These are phyloP conservation scores for Plantago coronopus DNA, from an alignment of 305 asterid genomes.

Conservation along the genomic window DNA sequence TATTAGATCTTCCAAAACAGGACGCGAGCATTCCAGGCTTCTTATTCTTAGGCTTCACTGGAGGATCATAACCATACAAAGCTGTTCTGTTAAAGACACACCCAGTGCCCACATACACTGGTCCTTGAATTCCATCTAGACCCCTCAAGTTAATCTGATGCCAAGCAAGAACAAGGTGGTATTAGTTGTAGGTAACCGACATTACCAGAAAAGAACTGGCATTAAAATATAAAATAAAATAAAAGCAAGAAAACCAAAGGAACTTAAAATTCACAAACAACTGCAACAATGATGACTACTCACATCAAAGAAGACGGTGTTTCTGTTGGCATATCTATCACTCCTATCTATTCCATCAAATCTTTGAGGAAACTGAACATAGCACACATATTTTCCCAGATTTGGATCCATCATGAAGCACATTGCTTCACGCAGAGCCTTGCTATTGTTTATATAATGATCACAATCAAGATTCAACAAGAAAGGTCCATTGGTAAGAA, in stretches of 20 bases:
- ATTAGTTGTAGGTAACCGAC: slow-evolving; percentile 8
- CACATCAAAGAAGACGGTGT: slow-evolving; percentile 96
- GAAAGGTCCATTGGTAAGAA: slow-evolving; percentile 97
- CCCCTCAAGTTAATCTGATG: slow-evolving; percentile 94
- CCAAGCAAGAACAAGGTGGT: slow-evolving; percentile 13
- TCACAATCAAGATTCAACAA: slow-evolving; percentile 96
- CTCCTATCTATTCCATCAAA: slow-evolving; percentile 90
- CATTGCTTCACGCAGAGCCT: slow-evolving; percentile 96
- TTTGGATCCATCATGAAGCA: slow-evolving; percentile 96
- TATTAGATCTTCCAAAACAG: slow-evolving; percentile 71
- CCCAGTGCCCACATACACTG: slow-evolving; percentile 97
- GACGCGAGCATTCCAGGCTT: slow-evolving; percentile 59
- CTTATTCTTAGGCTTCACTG: slow-evolving; percentile 78
- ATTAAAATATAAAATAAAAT: not conserved
- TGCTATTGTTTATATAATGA: slow-evolving; percentile 95
- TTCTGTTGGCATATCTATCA: slow-evolving; percentile 94
- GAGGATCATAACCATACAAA: slow-evolving; percentile 92
- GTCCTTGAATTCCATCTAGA: slow-evolving; percentile 97
- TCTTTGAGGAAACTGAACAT: slow-evolving; percentile 96
- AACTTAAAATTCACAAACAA: slow-evolving; percentile 4
- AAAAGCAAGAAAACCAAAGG: not conserved
- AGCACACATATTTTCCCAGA: slow-evolving; percentile 94
- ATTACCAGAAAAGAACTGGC: slow-evolving; percentile 4
- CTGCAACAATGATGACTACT: slow-evolving; percentile 28
- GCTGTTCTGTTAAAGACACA: slow-evolving; percentile 99